These are phyloP conservation scores for Phyllostachys edulis DNA, from an alignment of 176 grass and related monocot genomes.

Conservation along the genomic window DNA sequence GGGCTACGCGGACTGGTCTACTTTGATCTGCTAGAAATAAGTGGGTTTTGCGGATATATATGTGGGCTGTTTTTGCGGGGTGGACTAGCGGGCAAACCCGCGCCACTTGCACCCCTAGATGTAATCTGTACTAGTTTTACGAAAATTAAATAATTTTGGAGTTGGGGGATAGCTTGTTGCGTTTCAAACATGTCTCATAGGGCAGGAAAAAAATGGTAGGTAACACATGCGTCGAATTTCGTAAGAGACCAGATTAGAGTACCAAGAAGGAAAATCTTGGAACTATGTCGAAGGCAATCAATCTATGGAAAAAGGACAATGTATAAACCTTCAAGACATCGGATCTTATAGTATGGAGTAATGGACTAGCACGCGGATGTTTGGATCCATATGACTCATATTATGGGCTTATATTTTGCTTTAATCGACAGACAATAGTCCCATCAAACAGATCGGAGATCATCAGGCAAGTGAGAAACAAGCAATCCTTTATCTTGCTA, in stretches of 20 bases:
- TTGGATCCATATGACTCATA: neutral
- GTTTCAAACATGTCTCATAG: too few relatives aligned
- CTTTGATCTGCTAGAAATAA: too few relatives aligned
- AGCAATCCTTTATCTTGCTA: neutral
- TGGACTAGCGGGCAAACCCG: too few relatives aligned
- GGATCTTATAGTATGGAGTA: neutral
- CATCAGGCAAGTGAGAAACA: neutral
- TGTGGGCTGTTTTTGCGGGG: too few relatives aligned
- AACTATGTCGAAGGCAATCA: neutral
- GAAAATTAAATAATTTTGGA: too few relatives aligned
- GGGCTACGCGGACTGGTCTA: too few relatives aligned
- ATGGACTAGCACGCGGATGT: neutral
- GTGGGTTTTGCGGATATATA: too few relatives aligned
- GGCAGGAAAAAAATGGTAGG: too few relatives aligned
- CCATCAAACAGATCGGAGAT: neutral
- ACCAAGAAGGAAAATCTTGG: neutral
- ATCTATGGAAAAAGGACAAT: neutral
- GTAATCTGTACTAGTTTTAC: too few relatives aligned
- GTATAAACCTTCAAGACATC: neutral
- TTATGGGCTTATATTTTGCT: neutral
- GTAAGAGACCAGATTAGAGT: neutral
- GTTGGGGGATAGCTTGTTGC: too few relatives aligned
- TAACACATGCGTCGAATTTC: too few relatives aligned
- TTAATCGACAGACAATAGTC: neutral
- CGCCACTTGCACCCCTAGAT: too few relatives aligned